These are phyloP conservation scores for Tylopilus vinaceipallidus DNA, from an alignment of 768 basidiomycete genomes.

Conservation along the genomic window DNA sequence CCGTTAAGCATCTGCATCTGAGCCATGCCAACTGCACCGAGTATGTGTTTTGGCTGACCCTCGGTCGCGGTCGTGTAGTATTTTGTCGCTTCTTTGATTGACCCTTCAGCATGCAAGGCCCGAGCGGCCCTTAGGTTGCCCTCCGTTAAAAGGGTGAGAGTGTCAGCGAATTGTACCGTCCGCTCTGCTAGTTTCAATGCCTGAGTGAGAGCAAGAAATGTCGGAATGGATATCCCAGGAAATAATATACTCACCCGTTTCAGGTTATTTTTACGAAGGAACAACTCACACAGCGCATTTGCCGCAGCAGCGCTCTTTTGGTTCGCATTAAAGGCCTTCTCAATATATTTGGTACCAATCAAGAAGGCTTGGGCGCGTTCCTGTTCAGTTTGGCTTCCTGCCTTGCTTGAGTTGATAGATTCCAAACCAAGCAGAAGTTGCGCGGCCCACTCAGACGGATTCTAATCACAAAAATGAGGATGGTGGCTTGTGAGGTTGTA, in stretches of 20 bases:
- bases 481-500: not conserved
- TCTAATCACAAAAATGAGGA: slow-evolving; percentile 38
- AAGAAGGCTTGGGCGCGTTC: slow-evolving; percentile 62
- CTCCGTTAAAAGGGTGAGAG: slow-evolving; percentile 78
- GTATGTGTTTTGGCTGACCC: slow-evolving; percentile 68
- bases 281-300: slow-evolving; percentile 77
- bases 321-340: slow-evolving; percentile 73
- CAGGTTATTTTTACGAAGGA: slow-evolving; percentile 67
- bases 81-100: slow-evolving; percentile 58
- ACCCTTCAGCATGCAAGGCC: slow-evolving; percentile 72
- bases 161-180: slow-evolving; percentile 92
- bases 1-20: slow-evolving; percentile 86
- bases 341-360: slow-evolving; percentile 65
- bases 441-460: slow-evolving; percentile 76
- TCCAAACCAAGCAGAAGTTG: slow-evolving; percentile 83
- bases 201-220: slow-evolving; percentile 33
- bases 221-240: not conserved
- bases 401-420: slow-evolving; percentile 82
- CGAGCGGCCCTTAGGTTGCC: slow-evolving; percentile 84
- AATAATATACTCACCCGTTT: slow-evolving; percentile 45
- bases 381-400: slow-evolving; percentile 56
- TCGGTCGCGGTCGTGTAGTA: slow-evolving; percentile 68
- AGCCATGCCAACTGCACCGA: slow-evolving; percentile 82
- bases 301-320: slow-evolving; percentile 79
- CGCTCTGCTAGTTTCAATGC: slow-evolving; percentile 93